Evolutionary conservation across 345 rosid genomes (phyloP).

Genomic region (Citropsis articulata): DNA sequence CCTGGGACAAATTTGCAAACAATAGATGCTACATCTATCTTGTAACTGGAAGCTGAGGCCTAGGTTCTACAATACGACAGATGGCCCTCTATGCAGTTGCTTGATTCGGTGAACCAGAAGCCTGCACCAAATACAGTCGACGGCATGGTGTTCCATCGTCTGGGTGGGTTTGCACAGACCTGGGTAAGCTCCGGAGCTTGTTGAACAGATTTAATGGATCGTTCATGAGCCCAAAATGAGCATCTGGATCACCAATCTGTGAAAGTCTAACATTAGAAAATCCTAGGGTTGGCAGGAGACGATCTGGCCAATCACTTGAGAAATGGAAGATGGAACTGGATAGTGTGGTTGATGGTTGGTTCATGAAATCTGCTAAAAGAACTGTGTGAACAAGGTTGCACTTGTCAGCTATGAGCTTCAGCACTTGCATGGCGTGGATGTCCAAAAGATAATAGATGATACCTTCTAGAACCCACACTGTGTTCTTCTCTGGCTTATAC

Average conservation of each 20-base stretch:
- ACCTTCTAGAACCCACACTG: conserved; percentile 94
- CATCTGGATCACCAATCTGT: conserved; percentile 93
- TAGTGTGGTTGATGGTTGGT: conserved; percentile 69
- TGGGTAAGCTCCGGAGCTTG: conserved; percentile 77
- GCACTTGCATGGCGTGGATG: conserved; percentile 81
- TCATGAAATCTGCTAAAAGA: conserved; percentile 96
- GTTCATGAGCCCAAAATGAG: conserved; percentile 74
- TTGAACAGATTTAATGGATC: conserved; percentile 77
- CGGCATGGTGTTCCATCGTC: conserved; percentile 93
- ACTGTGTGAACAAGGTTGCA: conserved; percentile 56
- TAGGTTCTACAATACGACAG: conserved; percentile 22
- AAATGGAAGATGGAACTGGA: conserved; percentile 74
- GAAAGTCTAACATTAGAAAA: conserved; percentile 82
- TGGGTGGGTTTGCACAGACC: conserved; percentile 69
- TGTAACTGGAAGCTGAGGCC: conserved; percentile 16
- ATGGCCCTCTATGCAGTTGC: conserved; percentile 25
- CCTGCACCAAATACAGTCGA: conserved; percentile 89
- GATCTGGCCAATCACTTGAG: conserved; percentile 96
- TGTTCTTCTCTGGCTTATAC: conserved; percentile 58
- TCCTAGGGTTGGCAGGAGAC: conserved; percentile 79
- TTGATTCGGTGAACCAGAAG: conserved; percentile 71
- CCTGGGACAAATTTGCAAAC: conserved; percentile 11
- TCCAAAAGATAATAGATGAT: conserved; percentile 83
- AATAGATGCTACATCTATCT: conserved; percentile 24
- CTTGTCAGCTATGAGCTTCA: conserved; percentile 74